Evolutionary conservation across 2,329 filamentous ascomycete genomes (phyloP), one percentile per base, ranked within the genome.

Genomic region (Talaromyces islandicus): DNA sequence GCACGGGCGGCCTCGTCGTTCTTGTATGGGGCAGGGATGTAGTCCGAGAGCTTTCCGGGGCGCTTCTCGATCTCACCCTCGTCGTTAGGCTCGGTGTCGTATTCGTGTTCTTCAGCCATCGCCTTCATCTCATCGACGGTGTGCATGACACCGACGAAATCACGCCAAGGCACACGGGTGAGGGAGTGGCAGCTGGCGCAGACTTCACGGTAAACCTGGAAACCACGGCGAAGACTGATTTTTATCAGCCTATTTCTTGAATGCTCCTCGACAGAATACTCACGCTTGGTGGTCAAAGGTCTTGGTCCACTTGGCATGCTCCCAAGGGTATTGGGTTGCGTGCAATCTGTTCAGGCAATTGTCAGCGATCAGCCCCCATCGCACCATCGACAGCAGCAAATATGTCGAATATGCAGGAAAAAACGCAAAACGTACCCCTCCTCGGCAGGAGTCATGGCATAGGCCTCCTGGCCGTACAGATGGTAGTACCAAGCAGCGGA

Each of bases 161-260:
- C 74, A 78, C 94, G 91, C 86, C 95, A 99, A 62, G 94, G 93
- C 62, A 99, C 87, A 82, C 94, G 91, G 79, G 83, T 88, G 65
- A 99, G 88, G 65, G 94, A 99, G 85, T 99, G 94, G 86, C 94
- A 99, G 70, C 91, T 91, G 64, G 92, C 87, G 85, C 94, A 99
- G 73, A 99, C 94, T 82, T 99, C 94, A 70, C 89, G 91, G 85
- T 99, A 99, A 75, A 99, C 94, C 82, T 96, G 92, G 87, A 97
- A 99, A 80, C 94, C 94, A 83, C 94, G 92, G 78, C 94, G 94
- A 68, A 99, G 92, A 71, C 92, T 96, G 68, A 19, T 30, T 61
- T 61, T 62, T 51, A 64, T 63, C 57, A 62, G 54, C 29, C 38
- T 52, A 57, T 56, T 57, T 21, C 14, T 27, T 35, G 24, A 54